Evolutionary conservation across 139 green algal genomes (phyloP).

Genomic region (Closterium sp.): DNA sequence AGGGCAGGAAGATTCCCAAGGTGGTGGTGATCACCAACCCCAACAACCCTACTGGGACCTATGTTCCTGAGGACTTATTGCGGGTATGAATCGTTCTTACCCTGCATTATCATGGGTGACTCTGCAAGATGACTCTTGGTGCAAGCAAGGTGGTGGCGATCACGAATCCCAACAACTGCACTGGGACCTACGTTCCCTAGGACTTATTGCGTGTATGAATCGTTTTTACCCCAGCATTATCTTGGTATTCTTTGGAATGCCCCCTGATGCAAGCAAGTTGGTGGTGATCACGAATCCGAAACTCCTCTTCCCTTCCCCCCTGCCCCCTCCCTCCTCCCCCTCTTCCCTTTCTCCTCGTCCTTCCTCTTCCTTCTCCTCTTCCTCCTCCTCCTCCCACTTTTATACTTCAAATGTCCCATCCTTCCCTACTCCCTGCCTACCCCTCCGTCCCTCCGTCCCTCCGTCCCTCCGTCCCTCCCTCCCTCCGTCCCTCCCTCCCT

Average conservation of each 20-base stretch:
- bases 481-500: background rate
- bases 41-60: slow-evolving; percentile 26
- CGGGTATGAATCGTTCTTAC: too few relatives aligned
- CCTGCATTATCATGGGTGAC: too few relatives aligned
- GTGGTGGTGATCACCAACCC: slow-evolving; percentile 38
- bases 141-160: slow-evolving; percentile 19
- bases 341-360: too few relatives aligned
- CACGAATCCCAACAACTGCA: slow-evolving; percentile 28
- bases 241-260: background rate
- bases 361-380: background rate
- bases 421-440: too few relatives aligned
- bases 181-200: slow-evolving; percentile 17
- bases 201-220: too few relatives aligned
- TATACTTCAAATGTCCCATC: background rate
- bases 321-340: too few relatives aligned
- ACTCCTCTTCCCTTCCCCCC: background rate
- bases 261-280: background rate
- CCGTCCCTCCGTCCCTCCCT: background rate
- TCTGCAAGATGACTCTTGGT: too few relatives aligned
- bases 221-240: too few relatives aligned
- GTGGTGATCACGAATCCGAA: background rate
- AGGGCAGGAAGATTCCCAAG: slow-evolving; percentile 2
- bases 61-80: slow-evolving; percentile 5
- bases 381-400: background rate
- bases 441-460: background rate